Conservation (phyloP, 139 green algal species). For the Chlorella sp. region DNA sequence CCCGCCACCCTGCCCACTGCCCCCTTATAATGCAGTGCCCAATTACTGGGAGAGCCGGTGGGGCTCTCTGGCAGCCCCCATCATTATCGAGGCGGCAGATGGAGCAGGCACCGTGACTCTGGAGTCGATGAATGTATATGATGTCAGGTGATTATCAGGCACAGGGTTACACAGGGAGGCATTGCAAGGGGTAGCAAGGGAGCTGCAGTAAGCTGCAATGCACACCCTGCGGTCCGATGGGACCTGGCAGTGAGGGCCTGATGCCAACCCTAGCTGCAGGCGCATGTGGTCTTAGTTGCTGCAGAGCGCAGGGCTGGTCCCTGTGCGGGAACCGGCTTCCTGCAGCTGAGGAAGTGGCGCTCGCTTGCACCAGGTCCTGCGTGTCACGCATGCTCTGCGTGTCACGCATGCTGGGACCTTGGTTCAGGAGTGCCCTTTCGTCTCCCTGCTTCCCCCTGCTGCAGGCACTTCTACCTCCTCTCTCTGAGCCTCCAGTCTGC, state of each 20-base stretch:
- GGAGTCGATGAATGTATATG: background rate
- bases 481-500: background rate
- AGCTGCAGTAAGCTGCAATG: no score
- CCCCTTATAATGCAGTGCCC: conserved; percentile 32
- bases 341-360: background rate
- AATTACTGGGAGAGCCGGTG: conserved; percentile 26
- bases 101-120: background rate
- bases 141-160: background rate
- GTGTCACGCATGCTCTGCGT: no score
- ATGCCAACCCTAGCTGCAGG: no score
- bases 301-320: background rate
- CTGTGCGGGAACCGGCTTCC: background rate
- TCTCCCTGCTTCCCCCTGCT: background rate
- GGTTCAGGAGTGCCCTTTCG: background rate
- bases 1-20: background rate
- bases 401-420: background rate
- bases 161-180: no score
- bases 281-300: no score
- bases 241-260: no score
- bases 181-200: no score
- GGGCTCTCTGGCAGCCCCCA: conserved; percentile 2
- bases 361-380: background rate
- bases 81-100: conserved; percentile 8
- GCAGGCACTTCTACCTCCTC: conserved; percentile 27
- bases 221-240: no score